phyloP scores from a whole-genome alignment of 192 early-diverging fungal genomes.

The Tieghemiomyces parasiticus region DNA sequence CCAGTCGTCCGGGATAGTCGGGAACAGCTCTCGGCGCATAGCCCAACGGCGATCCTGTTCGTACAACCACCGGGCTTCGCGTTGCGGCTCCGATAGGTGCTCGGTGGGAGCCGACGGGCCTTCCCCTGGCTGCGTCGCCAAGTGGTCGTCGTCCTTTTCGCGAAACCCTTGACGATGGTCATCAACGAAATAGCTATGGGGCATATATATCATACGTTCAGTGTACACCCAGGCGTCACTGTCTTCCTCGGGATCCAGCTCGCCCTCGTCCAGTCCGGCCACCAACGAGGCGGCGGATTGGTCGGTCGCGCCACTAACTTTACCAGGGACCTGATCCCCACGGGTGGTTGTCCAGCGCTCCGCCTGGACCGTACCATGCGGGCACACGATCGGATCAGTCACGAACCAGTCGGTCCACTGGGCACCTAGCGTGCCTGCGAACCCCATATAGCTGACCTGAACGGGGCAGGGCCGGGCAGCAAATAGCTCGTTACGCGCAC shows the following conservation, averaged over 20 bases:
- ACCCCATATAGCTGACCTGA: slow-evolving; percentile 86
- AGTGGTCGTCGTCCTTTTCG: slow-evolving; percentile 48
- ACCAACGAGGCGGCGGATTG: slow-evolving; percentile 10
- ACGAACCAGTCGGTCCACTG: slow-evolving; percentile 77
- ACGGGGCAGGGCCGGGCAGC: slow-evolving; percentile 80
- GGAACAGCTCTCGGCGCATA: slow-evolving; percentile 80
- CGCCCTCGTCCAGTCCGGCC: slow-evolving; percentile 17
- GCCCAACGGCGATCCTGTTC: slow-evolving; percentile 68
- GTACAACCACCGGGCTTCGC: slow-evolving; percentile 43
- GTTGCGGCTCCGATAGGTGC: slow-evolving; percentile 17
- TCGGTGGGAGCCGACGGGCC: slow-evolving; percentile 15
- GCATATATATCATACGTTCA: slow-evolving; percentile 84
- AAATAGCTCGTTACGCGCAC: slow-evolving; percentile 86
- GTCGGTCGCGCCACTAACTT: not conserved
- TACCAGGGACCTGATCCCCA: slow-evolving; percentile 9
- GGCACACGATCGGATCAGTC: slow-evolving; percentile 56
- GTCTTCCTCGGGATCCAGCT: slow-evolving; percentile 33
- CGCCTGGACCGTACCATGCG: slow-evolving; percentile 45
- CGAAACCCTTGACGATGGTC: slow-evolving; percentile 87
- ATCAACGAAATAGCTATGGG: slow-evolving; percentile 86
- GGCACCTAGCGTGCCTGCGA: slow-evolving; percentile 80
- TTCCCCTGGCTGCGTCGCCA: too few relatives aligned
- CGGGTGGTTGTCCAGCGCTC: slow-evolving; percentile 33
- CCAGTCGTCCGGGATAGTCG: slow-evolving; percentile 58
- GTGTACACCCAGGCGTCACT: slow-evolving; percentile 61